phyloP scores from a whole-genome alignment of 129 eudicot species.

The Arctium minus region DNA sequence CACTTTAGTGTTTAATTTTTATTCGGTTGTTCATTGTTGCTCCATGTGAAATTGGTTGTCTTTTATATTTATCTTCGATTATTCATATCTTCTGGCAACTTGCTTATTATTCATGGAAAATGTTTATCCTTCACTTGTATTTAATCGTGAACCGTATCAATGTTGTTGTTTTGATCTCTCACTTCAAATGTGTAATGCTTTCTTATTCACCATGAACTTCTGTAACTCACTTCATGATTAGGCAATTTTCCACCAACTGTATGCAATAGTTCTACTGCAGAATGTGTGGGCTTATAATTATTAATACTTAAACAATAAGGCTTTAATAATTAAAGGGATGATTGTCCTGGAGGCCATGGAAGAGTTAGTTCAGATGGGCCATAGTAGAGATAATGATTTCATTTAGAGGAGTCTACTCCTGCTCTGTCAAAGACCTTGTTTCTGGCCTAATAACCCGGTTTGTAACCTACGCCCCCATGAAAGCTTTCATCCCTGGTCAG shows the following conservation, averaged over 20 bases:
- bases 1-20: no score
- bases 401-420: not conserved
- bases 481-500: no score
- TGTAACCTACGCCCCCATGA: no score
- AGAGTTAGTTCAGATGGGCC: not conserved
- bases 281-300: not conserved
- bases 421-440: not conserved
- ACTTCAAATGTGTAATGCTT: not conserved
- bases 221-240: not conserved
- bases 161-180: not conserved
- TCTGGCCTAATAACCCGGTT: no score
- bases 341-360: not conserved
- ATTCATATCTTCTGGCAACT: not conserved
- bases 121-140: not conserved
- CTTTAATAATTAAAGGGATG: not conserved
- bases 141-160: constrained; percentile 1
- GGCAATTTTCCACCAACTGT: not conserved
- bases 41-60: not conserved
- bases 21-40: not conserved
- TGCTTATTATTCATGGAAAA: not conserved
- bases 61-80: not conserved
- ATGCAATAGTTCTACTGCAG: not conserved
- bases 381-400: not conserved
- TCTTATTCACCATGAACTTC: not conserved
- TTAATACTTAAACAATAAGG: not conserved